phyloP scores from a whole-genome alignment of 1,139 yeast genomes.

The Scheffersomyces quercinus region DNA sequence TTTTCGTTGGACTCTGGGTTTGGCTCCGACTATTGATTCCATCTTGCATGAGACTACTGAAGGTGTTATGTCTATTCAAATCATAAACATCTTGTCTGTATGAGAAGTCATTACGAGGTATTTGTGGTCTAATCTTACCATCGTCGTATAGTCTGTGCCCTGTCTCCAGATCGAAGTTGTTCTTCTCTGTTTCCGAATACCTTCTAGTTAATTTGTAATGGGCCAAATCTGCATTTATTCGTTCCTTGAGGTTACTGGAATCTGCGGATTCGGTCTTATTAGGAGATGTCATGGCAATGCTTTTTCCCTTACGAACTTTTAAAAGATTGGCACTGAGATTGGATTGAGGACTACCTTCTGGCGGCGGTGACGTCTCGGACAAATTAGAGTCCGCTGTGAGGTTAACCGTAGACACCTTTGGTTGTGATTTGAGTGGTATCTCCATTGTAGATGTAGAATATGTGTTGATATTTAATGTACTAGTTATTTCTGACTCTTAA shows the following conservation, averaged over 20 bases:
- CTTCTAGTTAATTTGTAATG: constrained; percentile 42
- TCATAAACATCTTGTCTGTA: constrained; percentile 1
- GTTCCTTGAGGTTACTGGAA: constrained; percentile 1
- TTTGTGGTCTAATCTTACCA: constrained; percentile 44
- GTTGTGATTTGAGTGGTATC: constrained; percentile 45
- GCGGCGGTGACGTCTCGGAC: constrained; percentile 2
- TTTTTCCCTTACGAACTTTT: not conserved
- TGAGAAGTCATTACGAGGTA: constrained; percentile 3
- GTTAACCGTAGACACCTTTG: constrained; percentile 42
- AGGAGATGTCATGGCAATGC: not conserved
- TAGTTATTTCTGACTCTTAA: too few relatives aligned
- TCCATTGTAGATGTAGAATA: constrained; percentile 26
- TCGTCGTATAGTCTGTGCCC: constrained; percentile 54
- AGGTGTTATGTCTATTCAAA: not conserved
- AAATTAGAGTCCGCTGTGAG: constrained; percentile 31
- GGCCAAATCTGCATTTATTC: constrained; percentile 4
- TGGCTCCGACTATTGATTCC: not conserved
- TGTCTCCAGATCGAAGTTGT: constrained; percentile 51
- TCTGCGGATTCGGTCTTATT: not conserved
- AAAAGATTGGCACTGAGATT: not conserved
- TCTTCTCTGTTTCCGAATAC: constrained; percentile 57
- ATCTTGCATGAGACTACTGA: not conserved
- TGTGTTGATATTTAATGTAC: too few relatives aligned
- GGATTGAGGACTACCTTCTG: not conserved
- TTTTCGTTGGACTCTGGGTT: constrained; percentile 10